Conservation (phyloP, 108 stramenopile species). For the Bacterosira constricta region DNA sequence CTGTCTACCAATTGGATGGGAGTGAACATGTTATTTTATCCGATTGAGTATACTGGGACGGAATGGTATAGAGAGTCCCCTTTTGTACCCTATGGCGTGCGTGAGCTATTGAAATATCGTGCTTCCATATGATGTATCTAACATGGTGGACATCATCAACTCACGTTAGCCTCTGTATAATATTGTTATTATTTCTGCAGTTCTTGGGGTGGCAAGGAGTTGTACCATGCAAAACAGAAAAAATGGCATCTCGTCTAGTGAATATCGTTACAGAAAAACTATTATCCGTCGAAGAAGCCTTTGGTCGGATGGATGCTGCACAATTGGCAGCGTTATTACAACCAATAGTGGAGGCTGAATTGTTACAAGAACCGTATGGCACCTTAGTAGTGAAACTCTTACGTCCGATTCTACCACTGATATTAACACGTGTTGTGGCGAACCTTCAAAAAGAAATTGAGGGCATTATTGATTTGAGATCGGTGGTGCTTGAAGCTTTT, state of each 20-base stretch:
- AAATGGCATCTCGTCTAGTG: constrained; percentile 75
- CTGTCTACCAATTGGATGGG: constrained; percentile 67
- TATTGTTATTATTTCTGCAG: background rate
- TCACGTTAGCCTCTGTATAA: background rate
- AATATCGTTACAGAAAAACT: constrained; percentile 67
- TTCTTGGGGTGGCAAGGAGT: constrained; percentile 84
- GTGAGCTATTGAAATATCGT: no score
- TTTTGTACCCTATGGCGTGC: constrained; percentile 64
- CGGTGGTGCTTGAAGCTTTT: constrained; percentile 72
- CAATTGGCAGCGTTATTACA: constrained; percentile 49
- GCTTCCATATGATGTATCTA: no score
- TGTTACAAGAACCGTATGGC: constrained; percentile 41
- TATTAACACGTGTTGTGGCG: constrained; percentile 52
- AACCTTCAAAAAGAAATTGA: constrained; percentile 69
- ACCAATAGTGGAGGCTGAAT: constrained; percentile 53
- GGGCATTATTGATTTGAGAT: constrained; percentile 63
- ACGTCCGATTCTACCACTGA: constrained; percentile 57
- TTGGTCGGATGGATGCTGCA: constrained; percentile 62
- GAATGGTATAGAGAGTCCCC: constrained; percentile 51
- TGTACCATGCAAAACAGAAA: constrained; percentile 78
- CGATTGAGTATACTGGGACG: constrained; percentile 68
- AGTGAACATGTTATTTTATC: constrained; percentile 77
- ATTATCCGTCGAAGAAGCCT: constrained; percentile 68
- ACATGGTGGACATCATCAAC: no score
- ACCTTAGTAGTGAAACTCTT: constrained; percentile 20